Conservation (phyloP, 192 early-diverging fungal genomes). For the Rhizophagus prolifer region DNA sequence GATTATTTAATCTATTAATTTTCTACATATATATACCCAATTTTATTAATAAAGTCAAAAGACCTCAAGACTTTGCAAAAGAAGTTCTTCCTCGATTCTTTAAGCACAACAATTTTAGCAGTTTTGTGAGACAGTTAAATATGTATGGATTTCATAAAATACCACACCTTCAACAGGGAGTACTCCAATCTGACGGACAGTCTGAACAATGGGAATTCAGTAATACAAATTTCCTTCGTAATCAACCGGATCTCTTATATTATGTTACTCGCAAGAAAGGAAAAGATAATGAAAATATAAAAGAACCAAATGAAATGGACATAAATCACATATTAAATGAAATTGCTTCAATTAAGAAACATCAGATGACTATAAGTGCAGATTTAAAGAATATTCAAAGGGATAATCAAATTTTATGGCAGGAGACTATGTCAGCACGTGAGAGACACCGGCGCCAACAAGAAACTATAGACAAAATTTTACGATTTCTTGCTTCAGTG, state of each 20-base stretch:
- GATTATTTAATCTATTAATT: neutral
- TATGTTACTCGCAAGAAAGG: constrained; percentile 86
- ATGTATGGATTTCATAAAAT: constrained; percentile 98
- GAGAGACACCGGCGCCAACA: constrained; percentile 86
- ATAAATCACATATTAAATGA: constrained; percentile 64
- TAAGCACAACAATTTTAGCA: constrained; percentile 90
- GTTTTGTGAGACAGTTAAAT: constrained; percentile 90
- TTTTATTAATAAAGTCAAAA: constrained; percentile 43
- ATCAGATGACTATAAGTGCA: constrained; percentile 84
- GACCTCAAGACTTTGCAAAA: constrained; percentile 79
- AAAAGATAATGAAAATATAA: constrained; percentile 41
- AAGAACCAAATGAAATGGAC: constrained; percentile 49
- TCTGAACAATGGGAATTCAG: constrained; percentile 92
- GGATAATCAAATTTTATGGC: constrained; percentile 90
- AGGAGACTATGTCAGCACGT: constrained; percentile 69
- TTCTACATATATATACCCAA: neutral
- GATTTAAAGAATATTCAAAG: constrained; percentile 85
- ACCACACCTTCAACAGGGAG: constrained; percentile 90
- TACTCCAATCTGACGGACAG: constrained; percentile 69
- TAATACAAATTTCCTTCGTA: constrained; percentile 86
- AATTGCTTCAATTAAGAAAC: constrained; percentile 84
- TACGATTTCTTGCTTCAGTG: constrained; percentile 86
- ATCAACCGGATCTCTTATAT: constrained; percentile 85
- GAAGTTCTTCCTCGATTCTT: constrained; percentile 82
- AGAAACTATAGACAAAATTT: constrained; percentile 90